phyloP scores from a whole-genome alignment of 108 stramenopile species.

The Skeletonema menzelii region DNA sequence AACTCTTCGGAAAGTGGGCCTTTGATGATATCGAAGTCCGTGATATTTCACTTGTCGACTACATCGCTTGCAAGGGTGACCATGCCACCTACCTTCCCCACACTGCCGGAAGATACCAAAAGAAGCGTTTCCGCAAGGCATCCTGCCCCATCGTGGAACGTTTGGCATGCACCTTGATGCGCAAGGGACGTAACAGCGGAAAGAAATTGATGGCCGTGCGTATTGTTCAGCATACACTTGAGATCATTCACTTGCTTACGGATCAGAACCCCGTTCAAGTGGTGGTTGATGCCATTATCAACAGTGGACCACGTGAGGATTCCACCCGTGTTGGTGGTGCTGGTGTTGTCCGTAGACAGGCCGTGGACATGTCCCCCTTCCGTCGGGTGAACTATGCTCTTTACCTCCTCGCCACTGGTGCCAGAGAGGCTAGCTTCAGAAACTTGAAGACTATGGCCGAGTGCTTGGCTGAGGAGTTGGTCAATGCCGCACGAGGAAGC shows the following conservation, averaged over 20 bases:
- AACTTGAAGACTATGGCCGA: constrained; percentile 99
- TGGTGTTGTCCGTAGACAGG: constrained; percentile 99
- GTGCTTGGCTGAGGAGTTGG: constrained; percentile 99
- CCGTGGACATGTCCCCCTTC: constrained; percentile 99
- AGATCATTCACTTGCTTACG: constrained; percentile 99
- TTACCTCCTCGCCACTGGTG: constrained; percentile 97
- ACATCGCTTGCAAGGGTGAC: constrained; percentile 97
- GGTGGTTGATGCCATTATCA: constrained; percentile 99
- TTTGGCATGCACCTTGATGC: constrained; percentile 97
- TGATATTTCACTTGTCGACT: constrained; percentile 98
- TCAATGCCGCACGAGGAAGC: constrained; percentile 99
- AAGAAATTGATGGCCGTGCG: constrained; percentile 99
- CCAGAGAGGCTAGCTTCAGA: constrained; percentile 98
- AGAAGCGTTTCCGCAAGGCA: constrained; percentile 99
- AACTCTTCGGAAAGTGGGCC: constrained; percentile 97
- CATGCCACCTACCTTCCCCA: constrained; percentile 98
- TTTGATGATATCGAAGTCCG: constrained; percentile 98
- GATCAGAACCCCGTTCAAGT: constrained; percentile 99
- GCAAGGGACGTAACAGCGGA: constrained; percentile 97
- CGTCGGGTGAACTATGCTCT: constrained; percentile 99
- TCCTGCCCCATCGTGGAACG: constrained; percentile 99
- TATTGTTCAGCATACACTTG: constrained; percentile 99
- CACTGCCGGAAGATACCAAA: constrained; percentile 99
- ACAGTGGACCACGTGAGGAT: constrained; percentile 99
- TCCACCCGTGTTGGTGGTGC: constrained; percentile 99